Percentiles rank a stretch among this genome's conserved stretches.
phyloP scores from a whole-genome alignment of 441 rosid species.

The Populus hybrid region DNA sequence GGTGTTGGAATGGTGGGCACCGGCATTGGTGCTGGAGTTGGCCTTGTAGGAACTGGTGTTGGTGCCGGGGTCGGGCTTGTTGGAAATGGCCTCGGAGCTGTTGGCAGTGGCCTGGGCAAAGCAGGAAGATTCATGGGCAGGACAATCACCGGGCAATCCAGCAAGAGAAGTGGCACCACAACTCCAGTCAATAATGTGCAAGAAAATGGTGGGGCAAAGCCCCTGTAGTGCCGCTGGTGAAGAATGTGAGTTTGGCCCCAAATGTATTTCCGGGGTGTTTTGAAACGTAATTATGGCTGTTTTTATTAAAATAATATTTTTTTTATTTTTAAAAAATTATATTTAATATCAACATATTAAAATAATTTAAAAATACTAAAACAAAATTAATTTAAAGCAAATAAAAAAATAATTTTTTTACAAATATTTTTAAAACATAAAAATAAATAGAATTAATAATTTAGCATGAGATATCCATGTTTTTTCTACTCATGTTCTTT shows the following conservation, averaged over 20 bases:
- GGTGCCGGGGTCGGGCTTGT: constrained; percentile 71
- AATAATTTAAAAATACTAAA: too few species aligned
- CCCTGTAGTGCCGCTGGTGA: constrained; percentile 16
- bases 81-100: constrained; percentile 72
- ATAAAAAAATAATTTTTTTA: too few species aligned
- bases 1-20: constrained; percentile 55
- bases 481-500: neutral
- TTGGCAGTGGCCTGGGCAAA: constrained; percentile 78
- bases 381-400: too few species aligned
- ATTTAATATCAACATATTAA: too few species aligned
- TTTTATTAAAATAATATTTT: too few species aligned
- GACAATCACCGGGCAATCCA: constrained; percentile 77
- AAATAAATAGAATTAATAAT: neutral
- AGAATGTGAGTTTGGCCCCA: constrained; percentile 10
- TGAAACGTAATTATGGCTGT: too few species aligned
- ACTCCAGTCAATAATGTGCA: constrained; percentile 57
- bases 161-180: constrained; percentile 58
- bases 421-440: too few species aligned
- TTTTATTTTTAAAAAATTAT: too few species aligned
- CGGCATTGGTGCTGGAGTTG: constrained; percentile 61
- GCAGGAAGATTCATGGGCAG: constrained; percentile 94
- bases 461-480: neutral
- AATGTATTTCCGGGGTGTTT: neutral
- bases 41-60: constrained; percentile 58
- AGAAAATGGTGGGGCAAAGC: constrained; percentile 62